These are phyloP conservation scores for Dipodascus albidus DNA, from an alignment of 805 yeast species.

Conservation along the genomic window DNA sequence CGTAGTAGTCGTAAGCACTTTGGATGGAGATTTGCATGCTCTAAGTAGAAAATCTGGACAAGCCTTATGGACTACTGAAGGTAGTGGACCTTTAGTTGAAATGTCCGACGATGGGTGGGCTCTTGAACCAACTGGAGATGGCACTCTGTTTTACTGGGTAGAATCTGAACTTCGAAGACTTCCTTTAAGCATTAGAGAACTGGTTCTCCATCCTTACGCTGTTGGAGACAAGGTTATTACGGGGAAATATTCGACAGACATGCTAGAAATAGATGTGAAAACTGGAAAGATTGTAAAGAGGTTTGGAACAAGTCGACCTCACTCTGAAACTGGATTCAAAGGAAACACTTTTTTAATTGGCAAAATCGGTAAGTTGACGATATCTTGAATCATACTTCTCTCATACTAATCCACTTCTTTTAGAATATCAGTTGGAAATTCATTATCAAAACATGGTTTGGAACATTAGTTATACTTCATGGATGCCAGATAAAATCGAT, in stretches of 20 bases:
- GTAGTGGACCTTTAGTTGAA: not conserved
- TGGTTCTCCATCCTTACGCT: not conserved
- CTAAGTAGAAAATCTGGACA: not conserved
- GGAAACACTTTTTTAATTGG: not conserved
- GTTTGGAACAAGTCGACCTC: not conserved
- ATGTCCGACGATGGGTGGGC: constrained; percentile 1
- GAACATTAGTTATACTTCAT: not conserved
- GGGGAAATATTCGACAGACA: not conserved
- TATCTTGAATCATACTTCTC: not conserved
- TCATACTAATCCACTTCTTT: not conserved
- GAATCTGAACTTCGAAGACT: not conserved
- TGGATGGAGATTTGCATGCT: not conserved
- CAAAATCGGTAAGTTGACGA: not conserved
- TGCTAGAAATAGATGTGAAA: not conserved
- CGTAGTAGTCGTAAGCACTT: not conserved
- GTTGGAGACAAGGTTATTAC: not conserved
- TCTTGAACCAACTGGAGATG: not conserved
- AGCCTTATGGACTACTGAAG: not conserved
- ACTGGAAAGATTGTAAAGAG: not conserved
- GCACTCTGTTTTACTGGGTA: not conserved
- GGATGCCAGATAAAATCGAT: not conserved
- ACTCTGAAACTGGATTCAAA: not conserved
- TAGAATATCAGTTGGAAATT: not conserved
- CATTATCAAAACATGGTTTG: not conserved
- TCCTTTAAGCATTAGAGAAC: not conserved